Base-by-base conservation (phyloP, 1,139 yeast genomes). In the Wickerhamomyces sp. region DNA sequence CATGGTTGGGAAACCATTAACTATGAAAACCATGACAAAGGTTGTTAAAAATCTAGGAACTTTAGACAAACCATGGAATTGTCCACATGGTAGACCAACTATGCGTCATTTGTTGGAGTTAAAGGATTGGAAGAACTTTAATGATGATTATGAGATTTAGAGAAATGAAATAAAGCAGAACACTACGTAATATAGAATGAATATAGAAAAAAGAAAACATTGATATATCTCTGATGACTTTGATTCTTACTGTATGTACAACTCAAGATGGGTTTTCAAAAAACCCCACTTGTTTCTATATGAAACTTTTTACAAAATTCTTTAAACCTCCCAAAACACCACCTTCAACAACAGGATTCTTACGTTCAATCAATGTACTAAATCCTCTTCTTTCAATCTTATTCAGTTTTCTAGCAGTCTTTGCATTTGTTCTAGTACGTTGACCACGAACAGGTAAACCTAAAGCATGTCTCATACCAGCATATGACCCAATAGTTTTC, bases 51-150 rank as follows among this genome's bases (percentile, higher is more conserved):
- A 90, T 56, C 68, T 94, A 46, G 79, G 94, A 23, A 67, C 64
- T 0, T 68, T 94, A 35, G 93, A 90, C 51, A 88, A 88, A 59
- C 99, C 99, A 0, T 94, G 99, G 99, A 93, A 91, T 60, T 93
- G 99, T 64, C 99, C 99, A 0, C 99, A 93, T 65, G 99, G 99
- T 0, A 71, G 99, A 50, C 99, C 99, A 1, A 93, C 99, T 2
- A 79, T 93, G 84, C 73, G 99, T 46, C 98, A 93, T 63, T 69
- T 93, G 47, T 78, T 82, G 52, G 90, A 87, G 41, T 57, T 84
- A 37, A 63, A 71, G 40, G 64, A 69, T 40, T 75, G 82, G 79
- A 59, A 64, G 27, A 56, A 72, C 1, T 78, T 75, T 50, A 56
- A 55, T 10, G 64, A 64, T 2, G 84, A 78, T 53, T 72, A 69